Conservation (phyloP, 2,329 filamentous ascomycete species). For the Thelonectria olida region DNA sequence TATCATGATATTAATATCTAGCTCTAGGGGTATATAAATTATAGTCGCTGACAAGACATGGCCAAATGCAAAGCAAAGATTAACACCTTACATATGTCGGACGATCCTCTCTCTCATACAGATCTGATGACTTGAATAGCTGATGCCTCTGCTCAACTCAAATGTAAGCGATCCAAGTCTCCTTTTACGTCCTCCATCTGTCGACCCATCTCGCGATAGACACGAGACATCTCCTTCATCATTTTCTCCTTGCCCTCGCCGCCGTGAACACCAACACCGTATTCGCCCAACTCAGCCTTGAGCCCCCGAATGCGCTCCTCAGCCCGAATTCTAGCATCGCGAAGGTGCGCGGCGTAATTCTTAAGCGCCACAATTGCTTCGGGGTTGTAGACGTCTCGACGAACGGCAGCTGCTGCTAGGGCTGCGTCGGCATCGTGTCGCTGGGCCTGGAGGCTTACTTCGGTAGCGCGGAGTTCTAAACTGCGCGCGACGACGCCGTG, state of each 20-base stretch:
- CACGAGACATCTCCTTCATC: slow-evolving; percentile 63
- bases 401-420: slow-evolving; percentile 46
- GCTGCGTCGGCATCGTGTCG: slow-evolving; percentile 51
- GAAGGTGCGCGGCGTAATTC: slow-evolving; percentile 59
- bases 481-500: slow-evolving; percentile 62
- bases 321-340: slow-evolving; percentile 57
- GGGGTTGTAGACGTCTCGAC: slow-evolving; percentile 55
- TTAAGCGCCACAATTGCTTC: slow-evolving; percentile 53
- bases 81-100: neutral
- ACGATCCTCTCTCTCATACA: slow-evolving; percentile 2
- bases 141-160: slow-evolving; percentile 21
- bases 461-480: slow-evolving; percentile 60
- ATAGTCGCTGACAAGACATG: neutral
- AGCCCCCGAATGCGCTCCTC: slow-evolving; percentile 54
- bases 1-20: neutral
- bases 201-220: slow-evolving; percentile 59
- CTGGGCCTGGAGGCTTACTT: slow-evolving; percentile 55
- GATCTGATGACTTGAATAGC: neutral
- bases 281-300: slow-evolving; percentile 56
- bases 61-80: neutral
- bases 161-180: slow-evolving; percentile 53
- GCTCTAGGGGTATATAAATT: neutral
- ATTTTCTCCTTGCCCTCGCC: slow-evolving; percentile 55
- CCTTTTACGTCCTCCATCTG: slow-evolving; percentile 59
- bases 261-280: slow-evolving; percentile 55